Percentiles rank a stretch among this genome's conserved stretches.
Evolutionary conservation across 495 filamentous ascomycete species (phyloP).

Genomic region (Neurospora discreta): DNA sequence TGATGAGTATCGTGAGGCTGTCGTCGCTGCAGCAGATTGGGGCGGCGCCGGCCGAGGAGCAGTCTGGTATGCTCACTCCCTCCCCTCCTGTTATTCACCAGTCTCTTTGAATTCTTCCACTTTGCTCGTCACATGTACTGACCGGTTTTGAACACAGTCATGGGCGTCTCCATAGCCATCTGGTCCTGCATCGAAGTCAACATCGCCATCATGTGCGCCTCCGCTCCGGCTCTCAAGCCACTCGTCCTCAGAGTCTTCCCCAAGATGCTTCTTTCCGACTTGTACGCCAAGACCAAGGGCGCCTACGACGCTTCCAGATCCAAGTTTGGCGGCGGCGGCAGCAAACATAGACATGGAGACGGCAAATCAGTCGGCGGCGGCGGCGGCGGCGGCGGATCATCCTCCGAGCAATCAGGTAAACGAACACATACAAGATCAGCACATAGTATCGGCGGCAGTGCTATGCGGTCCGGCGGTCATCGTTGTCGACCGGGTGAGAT

Average conservation of each 20-base stretch:
- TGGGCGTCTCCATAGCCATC: slow-evolving; percentile 23
- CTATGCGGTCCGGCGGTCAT: not conserved
- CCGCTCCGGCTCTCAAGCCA: slow-evolving; percentile 31
- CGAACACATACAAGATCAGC: not conserved
- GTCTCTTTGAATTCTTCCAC: not conserved
- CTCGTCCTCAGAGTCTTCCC: slow-evolving; percentile 24
- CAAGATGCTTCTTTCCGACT: slow-evolving; percentile 5
- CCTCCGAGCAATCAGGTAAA: not conserved
- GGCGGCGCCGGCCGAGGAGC: not conserved
- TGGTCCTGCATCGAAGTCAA: slow-evolving; percentile 42
- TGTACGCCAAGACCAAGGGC: slow-evolving; percentile 10
- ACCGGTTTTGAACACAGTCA: slow-evolving; percentile 5
- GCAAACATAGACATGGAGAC: not conserved
- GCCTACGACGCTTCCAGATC: not conserved
- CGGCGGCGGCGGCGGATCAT: not conserved
- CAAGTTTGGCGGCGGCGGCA: not conserved
- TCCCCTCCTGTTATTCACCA: too few species aligned
- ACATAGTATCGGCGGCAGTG: not conserved
- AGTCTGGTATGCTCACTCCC: not conserved
- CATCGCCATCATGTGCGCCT: slow-evolving; percentile 39
- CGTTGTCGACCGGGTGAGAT: not conserved
- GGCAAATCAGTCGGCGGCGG: not conserved
- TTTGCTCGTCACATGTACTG: not conserved
- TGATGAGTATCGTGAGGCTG: slow-evolving; percentile 12
- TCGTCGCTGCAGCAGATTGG: slow-evolving; percentile 6